Conservation (phyloP, 441 rosid species). For the Mallotus japonicus region DNA sequence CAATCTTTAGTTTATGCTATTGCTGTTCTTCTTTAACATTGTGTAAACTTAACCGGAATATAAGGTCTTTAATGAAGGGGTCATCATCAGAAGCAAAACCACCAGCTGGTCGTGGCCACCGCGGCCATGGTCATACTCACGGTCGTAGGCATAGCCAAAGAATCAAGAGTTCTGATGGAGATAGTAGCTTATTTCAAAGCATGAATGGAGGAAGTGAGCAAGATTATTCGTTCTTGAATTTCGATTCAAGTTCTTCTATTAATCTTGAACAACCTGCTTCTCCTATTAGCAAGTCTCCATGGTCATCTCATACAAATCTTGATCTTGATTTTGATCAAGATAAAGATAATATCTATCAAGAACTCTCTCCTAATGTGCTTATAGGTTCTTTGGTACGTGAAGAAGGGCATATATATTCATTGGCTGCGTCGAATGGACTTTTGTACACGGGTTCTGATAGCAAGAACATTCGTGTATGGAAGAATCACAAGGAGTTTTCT, state of each 20-base stretch:
- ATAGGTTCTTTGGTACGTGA: conserved; percentile 80
- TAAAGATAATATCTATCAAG: not conserved
- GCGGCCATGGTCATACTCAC: conserved; percentile 8
- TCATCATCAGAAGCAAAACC: not conserved
- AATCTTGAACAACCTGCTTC: conserved; percentile 25
- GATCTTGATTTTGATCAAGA: not conserved
- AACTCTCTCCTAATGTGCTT: conserved; percentile 45
- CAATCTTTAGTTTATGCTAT: not conserved
- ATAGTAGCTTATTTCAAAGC: not conserved
- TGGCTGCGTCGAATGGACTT: conserved; percentile 64
- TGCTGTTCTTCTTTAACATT: conserved; percentile 1
- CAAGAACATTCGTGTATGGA: conserved; percentile 92
- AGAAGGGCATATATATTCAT: conserved; percentile 80
- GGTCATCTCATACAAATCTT: conserved; percentile 39
- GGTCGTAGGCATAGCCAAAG: conserved; percentile 4
- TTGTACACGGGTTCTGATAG: conserved; percentile 86
- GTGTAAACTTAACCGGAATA: not conserved
- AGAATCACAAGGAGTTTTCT: conserved; percentile 61
- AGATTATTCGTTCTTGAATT: conserved; percentile 28
- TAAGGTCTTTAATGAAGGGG: conserved; percentile 8
- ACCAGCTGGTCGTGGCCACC: conserved; percentile 19
- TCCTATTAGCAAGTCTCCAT: conserved; percentile 56
- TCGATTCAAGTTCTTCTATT: conserved; percentile 26
- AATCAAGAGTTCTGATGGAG: conserved; percentile 21
- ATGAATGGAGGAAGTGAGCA: conserved; percentile 12